Base-by-base conservation (phyloP, 2,329 filamentous ascomycete genomes). In the Cercospora sesami region DNA sequence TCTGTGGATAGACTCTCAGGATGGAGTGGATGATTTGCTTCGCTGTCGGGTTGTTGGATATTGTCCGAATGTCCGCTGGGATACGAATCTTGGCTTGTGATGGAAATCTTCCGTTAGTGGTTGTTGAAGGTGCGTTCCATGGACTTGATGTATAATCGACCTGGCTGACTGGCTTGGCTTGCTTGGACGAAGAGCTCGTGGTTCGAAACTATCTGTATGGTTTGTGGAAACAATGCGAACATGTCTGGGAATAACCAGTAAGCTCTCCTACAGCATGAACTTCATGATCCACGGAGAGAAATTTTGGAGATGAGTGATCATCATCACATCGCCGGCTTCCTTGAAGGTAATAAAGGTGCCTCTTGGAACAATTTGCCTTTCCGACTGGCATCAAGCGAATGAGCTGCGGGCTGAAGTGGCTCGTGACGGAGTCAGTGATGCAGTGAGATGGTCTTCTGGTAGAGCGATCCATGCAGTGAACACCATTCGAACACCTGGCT, bases 1-100 rank as follows among this genome's bases (percentile, higher is more conserved):
- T 5, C 10, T 26, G 21, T 51, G 45, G 45, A 5, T 51, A 51
- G 26, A 51, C 21, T n/a, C 42, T 48, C 42, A 3, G 3, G 42
- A 12, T 23, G 42, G 3, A 12, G n/a, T 18, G 42, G n/a, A 48
- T 18, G 36, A 89, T 16, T 2, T 39, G 5, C 3, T 39, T 39
- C 14, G 36, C 36, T 8, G 14, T 39, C 36, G 36, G 36, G 36
- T 39, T n/a, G 16, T 36, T 16, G 36, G 5, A 6, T 39, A 2
- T 8, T 39, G 36, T n/a, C 36, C 36, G 36, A 39, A 39, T n/a
- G 36, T n/a, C 16, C 36, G 16, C 36, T 39, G 7, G 36, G 36
- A 39, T 39, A 7, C n/a, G 36, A 7, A n/a, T n/a, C 36, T 39
- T n/a, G 36, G 36, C 36, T 39, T 39, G 6, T 14, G 6, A 7